Conservation (phyloP, 2,329 filamentous ascomycete species). For the Lachnellula hyalina region DNA sequence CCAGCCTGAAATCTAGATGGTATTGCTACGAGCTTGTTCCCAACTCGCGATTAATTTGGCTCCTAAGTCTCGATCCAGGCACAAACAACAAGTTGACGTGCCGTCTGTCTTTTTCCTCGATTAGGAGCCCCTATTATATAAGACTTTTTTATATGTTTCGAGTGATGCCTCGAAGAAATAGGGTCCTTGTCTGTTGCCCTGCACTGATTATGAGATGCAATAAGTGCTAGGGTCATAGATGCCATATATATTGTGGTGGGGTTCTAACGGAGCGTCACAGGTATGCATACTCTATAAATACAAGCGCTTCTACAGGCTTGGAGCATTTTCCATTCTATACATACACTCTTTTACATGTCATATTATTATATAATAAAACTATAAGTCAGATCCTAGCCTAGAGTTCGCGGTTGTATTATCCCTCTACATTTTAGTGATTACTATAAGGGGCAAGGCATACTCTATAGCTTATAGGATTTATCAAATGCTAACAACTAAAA, state of each 20-base stretch:
- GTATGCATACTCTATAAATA: too few species aligned
- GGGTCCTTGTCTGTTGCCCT: neutral
- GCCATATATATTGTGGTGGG: neutral
- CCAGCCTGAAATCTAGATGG: neutral
- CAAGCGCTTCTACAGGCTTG: too few species aligned
- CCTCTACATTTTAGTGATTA: too few species aligned
- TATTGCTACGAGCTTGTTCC: neutral
- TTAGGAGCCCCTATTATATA: neutral
- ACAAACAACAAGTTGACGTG: neutral
- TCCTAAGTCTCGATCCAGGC: neutral
- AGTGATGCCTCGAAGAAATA: neutral
- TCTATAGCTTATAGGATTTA: too few species aligned
- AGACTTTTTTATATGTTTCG: neutral
- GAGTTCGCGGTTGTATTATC: too few species aligned
- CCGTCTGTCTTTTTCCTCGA: neutral
- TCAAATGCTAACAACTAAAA: too few species aligned
- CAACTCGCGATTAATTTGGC: neutral
- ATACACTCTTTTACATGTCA: too few species aligned
- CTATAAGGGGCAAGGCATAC: too few species aligned
- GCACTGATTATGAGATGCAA: neutral
- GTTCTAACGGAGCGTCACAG: too few species aligned
- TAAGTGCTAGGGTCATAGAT: neutral
- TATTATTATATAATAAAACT: too few species aligned
- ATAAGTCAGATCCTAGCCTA: too few species aligned
- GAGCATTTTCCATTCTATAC: too few species aligned